Evolutionary conservation across 1,139 yeast genomes (phyloP), one percentile per base, ranked within the genome.

Genomic region (Casaregolazyma suthepensis): DNA sequence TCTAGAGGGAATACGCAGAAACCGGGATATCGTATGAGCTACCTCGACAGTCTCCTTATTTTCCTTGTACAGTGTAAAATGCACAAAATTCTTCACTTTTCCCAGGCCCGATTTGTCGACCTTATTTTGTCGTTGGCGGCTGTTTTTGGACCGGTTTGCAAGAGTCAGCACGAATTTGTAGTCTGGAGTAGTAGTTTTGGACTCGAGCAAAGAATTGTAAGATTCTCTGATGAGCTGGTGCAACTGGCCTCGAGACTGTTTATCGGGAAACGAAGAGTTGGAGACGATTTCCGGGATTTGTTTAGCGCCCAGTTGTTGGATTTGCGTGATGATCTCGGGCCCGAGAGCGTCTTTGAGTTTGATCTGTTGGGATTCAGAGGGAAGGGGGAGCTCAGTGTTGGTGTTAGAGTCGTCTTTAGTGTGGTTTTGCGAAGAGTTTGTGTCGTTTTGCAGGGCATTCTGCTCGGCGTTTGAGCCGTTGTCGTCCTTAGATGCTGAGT

Each of bases 11-110:
- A 87, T 72, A 57, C 91, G 79, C 61, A 93, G 74, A 59, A 87
- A 79, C 65, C 85, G 86, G 43, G 93, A 75, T 48, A 93, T 74
- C 38, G 86, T 72, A 29, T 83, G 79, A 0, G 95, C 94, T 7
- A 88, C 91, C 69, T 93, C 98, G 97, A 93, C 90, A 1, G 99
- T 91, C 64, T 93, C 99, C 67, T 93, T 87, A 71, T 94, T 94
- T 66, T 93, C 97, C 68, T 93, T 93, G 74, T 87, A 91, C 37
- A 93, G 75, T 3, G 88, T 82, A 65, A 91, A 87, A 64, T 87
- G 93, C 44, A 93, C 73, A 67, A 73, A 88, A 48, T 81, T 79
- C 62, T 84, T 83, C 57, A 76, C 75, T 15, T 83, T 81, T 3
- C 96, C 96, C 57, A 87, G 55, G 4, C 55, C 50, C 5, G 58